Percentiles rank a stretch among this genome's conserved stretches.
Conservation (phyloP, 2,329 filamentous ascomycete genomes). For the Westerdykella sp. region DNA sequence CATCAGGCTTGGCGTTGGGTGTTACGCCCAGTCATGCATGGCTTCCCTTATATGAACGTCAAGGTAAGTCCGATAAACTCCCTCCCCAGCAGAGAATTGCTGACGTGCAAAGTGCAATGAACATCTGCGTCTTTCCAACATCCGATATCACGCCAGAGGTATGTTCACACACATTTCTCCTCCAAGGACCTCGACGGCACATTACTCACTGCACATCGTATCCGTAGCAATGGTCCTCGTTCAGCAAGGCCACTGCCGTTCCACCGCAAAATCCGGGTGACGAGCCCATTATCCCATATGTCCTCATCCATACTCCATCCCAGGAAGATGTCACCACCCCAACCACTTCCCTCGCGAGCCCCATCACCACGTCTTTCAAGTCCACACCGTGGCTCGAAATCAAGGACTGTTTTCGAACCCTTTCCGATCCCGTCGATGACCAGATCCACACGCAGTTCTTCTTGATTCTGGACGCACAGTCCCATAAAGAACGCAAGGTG, state of each 20-base stretch:
- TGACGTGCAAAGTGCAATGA: not conserved
- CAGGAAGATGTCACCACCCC: not conserved
- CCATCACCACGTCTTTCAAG: conserved; percentile 2
- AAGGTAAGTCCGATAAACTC: too few species aligned
- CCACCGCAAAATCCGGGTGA: not conserved
- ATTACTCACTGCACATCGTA: conserved; percentile 1
- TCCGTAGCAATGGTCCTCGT: conserved; percentile 3
- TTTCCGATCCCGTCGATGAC: not conserved
- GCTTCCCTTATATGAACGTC: too few species aligned
- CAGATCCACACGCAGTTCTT: not conserved
- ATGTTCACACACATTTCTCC: not conserved
- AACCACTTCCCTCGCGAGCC: not conserved
- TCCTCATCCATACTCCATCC: conserved; percentile 1
- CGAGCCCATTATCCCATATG: conserved; percentile 2
- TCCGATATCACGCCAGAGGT: conserved; percentile 5
- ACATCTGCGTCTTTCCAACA: conserved; percentile 2
- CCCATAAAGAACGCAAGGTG: not conserved
- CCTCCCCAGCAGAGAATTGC: too few species aligned
- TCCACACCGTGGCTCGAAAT: not conserved
- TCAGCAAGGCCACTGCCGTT: conserved; percentile 2
- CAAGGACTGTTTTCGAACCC: not conserved
- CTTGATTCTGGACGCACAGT: conserved; percentile 2
- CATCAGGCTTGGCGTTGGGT: too few species aligned
- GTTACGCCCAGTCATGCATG: too few species aligned
- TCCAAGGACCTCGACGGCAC: not conserved